A percentile compares a stretch with the other conserved stretches of the same genome.
Evolutionary conservation across 2,329 filamentous ascomycete species (phyloP).

Genomic region (Penicillium italicum): DNA sequence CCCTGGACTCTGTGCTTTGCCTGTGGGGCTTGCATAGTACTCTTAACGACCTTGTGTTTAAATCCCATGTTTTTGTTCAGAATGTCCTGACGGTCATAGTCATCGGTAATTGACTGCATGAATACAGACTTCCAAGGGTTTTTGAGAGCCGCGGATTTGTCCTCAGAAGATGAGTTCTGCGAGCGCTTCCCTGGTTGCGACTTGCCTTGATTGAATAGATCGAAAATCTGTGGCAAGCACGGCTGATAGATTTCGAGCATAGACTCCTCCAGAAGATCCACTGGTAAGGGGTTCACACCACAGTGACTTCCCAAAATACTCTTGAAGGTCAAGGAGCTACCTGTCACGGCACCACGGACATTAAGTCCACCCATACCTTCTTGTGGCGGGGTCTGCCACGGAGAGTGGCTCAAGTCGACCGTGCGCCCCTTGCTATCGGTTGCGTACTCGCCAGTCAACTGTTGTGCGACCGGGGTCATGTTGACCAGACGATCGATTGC

Average conservation of each 20-base stretch:
- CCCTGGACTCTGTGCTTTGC: slow-evolving; percentile 35
- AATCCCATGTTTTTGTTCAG: slow-evolving; percentile 39
- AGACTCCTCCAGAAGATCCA: slow-evolving; percentile 41
- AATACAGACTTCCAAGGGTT: slow-evolving; percentile 36
- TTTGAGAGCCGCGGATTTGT: slow-evolving; percentile 13
- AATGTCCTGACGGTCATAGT: slow-evolving; percentile 38
- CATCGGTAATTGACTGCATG: slow-evolving; percentile 40
- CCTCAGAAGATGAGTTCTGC: background rate
- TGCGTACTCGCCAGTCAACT: slow-evolving; percentile 38
- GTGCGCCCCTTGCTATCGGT: slow-evolving; percentile 29
- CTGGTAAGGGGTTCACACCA: slow-evolving; percentile 40
- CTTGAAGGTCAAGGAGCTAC: slow-evolving; percentile 41
- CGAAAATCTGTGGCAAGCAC: slow-evolving; percentile 39
- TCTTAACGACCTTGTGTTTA: slow-evolving; percentile 27
- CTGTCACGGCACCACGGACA: slow-evolving; percentile 38
- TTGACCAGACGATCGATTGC: slow-evolving; percentile 28
- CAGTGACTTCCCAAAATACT: slow-evolving; percentile 40
- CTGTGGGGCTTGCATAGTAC: slow-evolving; percentile 23
- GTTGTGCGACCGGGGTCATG: slow-evolving; percentile 32
- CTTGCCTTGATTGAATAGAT: slow-evolving; percentile 36
- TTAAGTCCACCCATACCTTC: slow-evolving; percentile 35
- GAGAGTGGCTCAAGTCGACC: slow-evolving; percentile 18
- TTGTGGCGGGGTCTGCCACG: slow-evolving; percentile 19
- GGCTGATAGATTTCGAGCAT: slow-evolving; percentile 39
- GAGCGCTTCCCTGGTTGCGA: background rate